A percentile compares a stretch with the other conserved stretches of the same genome.
phyloP scores from a whole-genome alignment of 306 rosid genomes.

The Inga leiocalycina region DNA sequence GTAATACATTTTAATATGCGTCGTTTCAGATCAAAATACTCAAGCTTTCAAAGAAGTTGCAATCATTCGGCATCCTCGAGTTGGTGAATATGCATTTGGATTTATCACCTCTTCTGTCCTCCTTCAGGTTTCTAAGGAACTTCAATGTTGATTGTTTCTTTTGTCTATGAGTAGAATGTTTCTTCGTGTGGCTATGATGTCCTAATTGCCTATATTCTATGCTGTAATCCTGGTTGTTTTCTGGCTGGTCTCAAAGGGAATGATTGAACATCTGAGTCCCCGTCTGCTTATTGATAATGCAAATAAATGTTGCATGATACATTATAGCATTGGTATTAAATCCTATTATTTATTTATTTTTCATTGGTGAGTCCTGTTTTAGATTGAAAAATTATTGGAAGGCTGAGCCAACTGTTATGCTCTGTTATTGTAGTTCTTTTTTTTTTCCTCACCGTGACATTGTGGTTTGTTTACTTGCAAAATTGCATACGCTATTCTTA shows the following conservation, averaged over 20 bases:
- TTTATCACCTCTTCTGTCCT: slow-evolving; percentile 88
- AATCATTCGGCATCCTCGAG: slow-evolving; percentile 94
- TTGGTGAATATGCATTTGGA: slow-evolving; percentile 98
- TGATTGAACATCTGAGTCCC: neutral
- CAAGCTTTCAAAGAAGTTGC: slow-evolving; percentile 99
- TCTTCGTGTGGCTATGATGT: slow-evolving; percentile 7
- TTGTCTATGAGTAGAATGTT: slow-evolving; percentile 2
- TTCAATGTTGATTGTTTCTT: neutral
- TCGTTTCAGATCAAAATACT: slow-evolving; percentile 75
- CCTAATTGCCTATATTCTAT: neutral
- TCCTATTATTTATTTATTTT: neutral
- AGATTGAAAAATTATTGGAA: neutral
- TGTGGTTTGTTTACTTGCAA: neutral
- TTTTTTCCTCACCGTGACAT: neutral
- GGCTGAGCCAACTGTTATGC: slow-evolving; percentile 1
- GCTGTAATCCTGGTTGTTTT: neutral
- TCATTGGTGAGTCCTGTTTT: neutral
- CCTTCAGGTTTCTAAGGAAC: slow-evolving; percentile 70
- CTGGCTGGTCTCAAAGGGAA: slow-evolving; percentile 10
- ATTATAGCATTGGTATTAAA: neutral
- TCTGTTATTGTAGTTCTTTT: neutral
- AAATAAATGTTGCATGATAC: neutral
- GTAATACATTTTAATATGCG: slow-evolving; percentile 22
- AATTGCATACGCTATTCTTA: neutral
- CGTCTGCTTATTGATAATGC: neutral